Percentiles rank a stretch among this genome's conserved stretches.
Conservation (phyloP, 106 monocot species). For the Dendrobium nobile region DNA sequence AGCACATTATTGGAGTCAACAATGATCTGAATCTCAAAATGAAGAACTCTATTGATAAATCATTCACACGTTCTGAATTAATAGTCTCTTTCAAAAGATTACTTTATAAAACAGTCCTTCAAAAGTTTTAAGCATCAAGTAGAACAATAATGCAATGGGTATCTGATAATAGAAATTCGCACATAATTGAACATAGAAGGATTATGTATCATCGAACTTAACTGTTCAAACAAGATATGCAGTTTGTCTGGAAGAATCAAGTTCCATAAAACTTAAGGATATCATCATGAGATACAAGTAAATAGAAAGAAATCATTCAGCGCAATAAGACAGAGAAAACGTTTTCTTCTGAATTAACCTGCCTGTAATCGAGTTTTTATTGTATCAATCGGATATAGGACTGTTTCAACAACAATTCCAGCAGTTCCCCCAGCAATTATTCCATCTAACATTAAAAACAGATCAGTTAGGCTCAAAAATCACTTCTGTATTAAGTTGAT, state of each 20-base stretch:
- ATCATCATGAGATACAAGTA: background rate
- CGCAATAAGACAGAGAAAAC: background rate
- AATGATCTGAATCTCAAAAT: background rate
- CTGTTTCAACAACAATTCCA: conserved; percentile 92
- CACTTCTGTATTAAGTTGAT: background rate
- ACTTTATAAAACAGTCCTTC: too few relatives aligned
- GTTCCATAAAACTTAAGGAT: background rate
- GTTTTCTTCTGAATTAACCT: background rate
- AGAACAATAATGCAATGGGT: too few relatives aligned
- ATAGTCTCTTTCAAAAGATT: too few relatives aligned
- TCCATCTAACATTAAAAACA: conserved; percentile 47
- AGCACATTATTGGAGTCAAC: background rate
- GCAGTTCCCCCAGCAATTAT: conserved; percentile 87
- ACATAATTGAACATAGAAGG: too few relatives aligned
- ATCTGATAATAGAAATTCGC: too few relatives aligned
- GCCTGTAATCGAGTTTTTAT: conserved; percentile 99
- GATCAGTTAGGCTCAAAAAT: background rate
- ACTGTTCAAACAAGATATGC: background rate
- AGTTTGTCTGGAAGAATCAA: background rate
- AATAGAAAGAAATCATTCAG: background rate
- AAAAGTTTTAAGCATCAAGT: too few relatives aligned
- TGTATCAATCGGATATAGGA: conserved; percentile 91
- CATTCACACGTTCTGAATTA: too few relatives aligned
- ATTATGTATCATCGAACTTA: background rate
- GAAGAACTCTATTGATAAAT: background rate